phyloP scores from a whole-genome alignment of 108 stramenopile species.

The Chaetoceros muelleri region DNA sequence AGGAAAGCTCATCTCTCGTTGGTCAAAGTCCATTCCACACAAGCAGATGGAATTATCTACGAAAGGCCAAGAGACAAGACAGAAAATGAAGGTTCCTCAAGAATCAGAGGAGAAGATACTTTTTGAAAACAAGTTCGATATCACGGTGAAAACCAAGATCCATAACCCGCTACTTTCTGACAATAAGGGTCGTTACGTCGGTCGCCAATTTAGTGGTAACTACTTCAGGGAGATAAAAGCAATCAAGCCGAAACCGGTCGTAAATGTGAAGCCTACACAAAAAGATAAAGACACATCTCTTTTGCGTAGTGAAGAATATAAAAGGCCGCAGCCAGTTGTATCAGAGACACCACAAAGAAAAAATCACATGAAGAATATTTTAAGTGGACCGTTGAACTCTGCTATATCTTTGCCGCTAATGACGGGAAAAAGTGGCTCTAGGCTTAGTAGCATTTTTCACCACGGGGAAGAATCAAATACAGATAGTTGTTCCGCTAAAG shows the following conservation, averaged over 20 bases:
- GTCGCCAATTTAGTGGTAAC: neutral
- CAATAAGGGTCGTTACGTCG: neutral
- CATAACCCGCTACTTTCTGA: neutral
- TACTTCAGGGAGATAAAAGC: neutral
- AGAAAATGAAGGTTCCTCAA: too few relatives aligned
- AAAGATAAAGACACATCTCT: too few relatives aligned
- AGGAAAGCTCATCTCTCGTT: too few relatives aligned
- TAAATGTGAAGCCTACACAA: too few relatives aligned
- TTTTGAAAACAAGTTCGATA: neutral
- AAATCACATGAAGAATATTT: too few relatives aligned
- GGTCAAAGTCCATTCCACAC: neutral
- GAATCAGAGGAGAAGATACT: neutral
- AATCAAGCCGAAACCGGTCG: neutral
- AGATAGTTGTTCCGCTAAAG: neutral
- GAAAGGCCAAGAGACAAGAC: too few relatives aligned
- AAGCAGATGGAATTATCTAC: too few relatives aligned
- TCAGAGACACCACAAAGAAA: neutral
- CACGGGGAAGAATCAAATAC: neutral
- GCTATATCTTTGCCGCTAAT: too few relatives aligned
- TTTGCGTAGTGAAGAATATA: too few relatives aligned
- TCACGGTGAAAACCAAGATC: neutral
- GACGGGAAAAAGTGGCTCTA: too few relatives aligned
- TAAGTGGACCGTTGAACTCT: too few relatives aligned
- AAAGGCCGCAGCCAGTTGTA: neutral
- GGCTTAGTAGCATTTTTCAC: too few relatives aligned